Base-by-base conservation (phyloP, 441 rosid genomes). In the Bruguiera hainesii region DNA sequence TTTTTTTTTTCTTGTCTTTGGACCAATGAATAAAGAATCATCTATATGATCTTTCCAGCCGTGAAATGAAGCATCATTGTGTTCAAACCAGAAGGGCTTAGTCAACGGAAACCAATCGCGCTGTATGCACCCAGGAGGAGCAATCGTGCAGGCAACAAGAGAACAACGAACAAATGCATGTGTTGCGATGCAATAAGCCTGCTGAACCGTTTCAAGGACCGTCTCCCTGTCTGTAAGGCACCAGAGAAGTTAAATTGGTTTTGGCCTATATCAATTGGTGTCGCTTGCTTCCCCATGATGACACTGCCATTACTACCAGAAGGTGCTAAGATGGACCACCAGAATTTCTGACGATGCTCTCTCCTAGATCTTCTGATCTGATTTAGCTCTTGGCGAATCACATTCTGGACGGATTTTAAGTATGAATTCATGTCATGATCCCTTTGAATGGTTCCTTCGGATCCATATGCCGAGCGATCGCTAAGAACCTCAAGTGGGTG, bases 401-500 rank as follows among this genome's bases (percentile, higher is more conserved):
- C 96, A 39, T 71, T 64, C 62, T 87, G 76, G 39, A 94, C 86
- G 7, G 89, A 80, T 74, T 73, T 84, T 69, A 87, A 71, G 72
- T 94, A 94, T 1, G 98, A 89, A 67, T 79, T 88, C 89, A 91
- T 82, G 79, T 94, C 94, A 5, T 94, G 99, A 78, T 94, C 96
- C 73, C 96, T 82, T 31, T 81, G 89, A 57, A 91, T 91, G 65
- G 90, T 78, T 64, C 99, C 99, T 56, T 76, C 87, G 0, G 92
- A 81, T 30, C 97, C 99, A 68, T 94, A 94, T 19, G 99, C 96
- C 0, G 90, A 67, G 55, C 89, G 85, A 64, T 94, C 98, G 5
- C 97, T 80, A 3, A 94, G 81, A 76, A 94, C 89, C 75, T 94
- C 99, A 0, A 91, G 96, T 11, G 99, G 99, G 73, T 94, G 99